A percentile compares a stretch with the other conserved stretches of the same genome.
These are phyloP conservation scores for Capsicum pubescens DNA, from an alignment of 257 asterid species.

Conservation along the genomic window DNA sequence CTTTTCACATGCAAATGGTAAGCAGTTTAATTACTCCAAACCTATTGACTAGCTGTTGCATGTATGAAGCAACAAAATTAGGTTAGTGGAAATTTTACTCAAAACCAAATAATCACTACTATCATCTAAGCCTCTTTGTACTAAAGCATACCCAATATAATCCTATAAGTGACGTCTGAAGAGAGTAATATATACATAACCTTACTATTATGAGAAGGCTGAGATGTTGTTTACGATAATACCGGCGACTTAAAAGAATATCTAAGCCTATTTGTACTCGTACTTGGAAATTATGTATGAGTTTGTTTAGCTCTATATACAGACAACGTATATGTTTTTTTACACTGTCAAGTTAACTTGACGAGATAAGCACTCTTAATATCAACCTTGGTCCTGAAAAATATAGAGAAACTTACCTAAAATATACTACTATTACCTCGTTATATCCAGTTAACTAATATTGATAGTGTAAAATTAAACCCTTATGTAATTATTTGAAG, in stretches of 20 bases:
- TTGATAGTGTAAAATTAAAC: background rate
- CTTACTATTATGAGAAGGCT: background rate
- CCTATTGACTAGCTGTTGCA: constrained; percentile 20
- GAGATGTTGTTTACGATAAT: background rate
- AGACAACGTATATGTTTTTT: background rate
- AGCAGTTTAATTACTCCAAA: background rate
- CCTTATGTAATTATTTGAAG: background rate
- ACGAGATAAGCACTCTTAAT: background rate
- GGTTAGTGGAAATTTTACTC: constrained; percentile 23
- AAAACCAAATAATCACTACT: background rate
- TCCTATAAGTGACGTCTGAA: background rate
- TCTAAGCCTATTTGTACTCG: background rate
- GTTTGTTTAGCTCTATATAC: background rate
- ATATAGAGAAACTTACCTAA: too few species aligned
- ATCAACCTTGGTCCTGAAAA: background rate
- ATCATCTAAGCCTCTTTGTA: background rate
- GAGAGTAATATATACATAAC: background rate
- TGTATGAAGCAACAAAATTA: constrained; percentile 14
- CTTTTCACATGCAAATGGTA: background rate
- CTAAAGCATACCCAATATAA: background rate
- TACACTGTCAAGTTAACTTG: background rate
- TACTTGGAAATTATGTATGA: background rate
- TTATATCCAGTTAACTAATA: background rate
- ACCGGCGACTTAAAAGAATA: too few species aligned
- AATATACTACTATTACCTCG: background rate